These are phyloP conservation scores for Rhizomucor miehei DNA, from an alignment of 371 early-diverging fungal genomes.

Conservation along the genomic window DNA sequence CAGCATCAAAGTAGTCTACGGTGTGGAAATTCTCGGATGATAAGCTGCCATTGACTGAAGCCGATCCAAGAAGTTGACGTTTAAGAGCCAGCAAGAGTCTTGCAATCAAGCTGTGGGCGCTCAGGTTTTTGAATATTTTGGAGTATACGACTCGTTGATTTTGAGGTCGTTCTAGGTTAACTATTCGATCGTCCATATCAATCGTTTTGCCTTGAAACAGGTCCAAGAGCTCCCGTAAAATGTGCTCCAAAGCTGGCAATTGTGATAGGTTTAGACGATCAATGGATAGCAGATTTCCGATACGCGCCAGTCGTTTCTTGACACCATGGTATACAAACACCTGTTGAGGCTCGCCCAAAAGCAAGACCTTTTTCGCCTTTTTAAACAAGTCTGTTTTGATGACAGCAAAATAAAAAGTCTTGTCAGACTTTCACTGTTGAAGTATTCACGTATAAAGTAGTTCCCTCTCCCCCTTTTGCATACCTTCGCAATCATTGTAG, in stretches of 20 bases:
- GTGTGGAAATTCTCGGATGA: neutral
- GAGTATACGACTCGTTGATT: slow-evolving; percentile 17
- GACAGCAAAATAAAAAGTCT: neutral
- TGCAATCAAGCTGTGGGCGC: slow-evolving; percentile 16
- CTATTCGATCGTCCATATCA: slow-evolving; percentile 21
- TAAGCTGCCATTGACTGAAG: neutral
- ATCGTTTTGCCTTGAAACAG: slow-evolving; percentile 34
- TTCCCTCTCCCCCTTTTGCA: too few relatives aligned
- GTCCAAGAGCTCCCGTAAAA: slow-evolving; percentile 27
- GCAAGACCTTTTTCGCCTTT: slow-evolving; percentile 23
- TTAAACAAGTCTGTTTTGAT: slow-evolving; percentile 24
- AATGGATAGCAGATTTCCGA: slow-evolving; percentile 14
- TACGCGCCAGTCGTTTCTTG: slow-evolving; percentile 21
- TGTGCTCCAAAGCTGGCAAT: slow-evolving; percentile 13
- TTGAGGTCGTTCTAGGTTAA: slow-evolving; percentile 9
- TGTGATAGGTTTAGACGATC: slow-evolving; percentile 20
- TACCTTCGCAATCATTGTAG: slow-evolving; percentile 46
- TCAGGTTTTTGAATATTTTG: slow-evolving; percentile 27
- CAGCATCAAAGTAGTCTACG: slow-evolving; percentile 4
- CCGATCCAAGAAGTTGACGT: slow-evolving; percentile 1
- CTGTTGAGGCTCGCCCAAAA: slow-evolving; percentile 37
- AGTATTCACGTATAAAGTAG: neutral
- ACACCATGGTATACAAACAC: slow-evolving; percentile 37
- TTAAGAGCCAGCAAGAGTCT: slow-evolving; percentile 13
- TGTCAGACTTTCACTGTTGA: too few relatives aligned